phyloP scores from a whole-genome alignment of 2,329 filamentous ascomycete species.

The Fusarium succisae region DNA sequence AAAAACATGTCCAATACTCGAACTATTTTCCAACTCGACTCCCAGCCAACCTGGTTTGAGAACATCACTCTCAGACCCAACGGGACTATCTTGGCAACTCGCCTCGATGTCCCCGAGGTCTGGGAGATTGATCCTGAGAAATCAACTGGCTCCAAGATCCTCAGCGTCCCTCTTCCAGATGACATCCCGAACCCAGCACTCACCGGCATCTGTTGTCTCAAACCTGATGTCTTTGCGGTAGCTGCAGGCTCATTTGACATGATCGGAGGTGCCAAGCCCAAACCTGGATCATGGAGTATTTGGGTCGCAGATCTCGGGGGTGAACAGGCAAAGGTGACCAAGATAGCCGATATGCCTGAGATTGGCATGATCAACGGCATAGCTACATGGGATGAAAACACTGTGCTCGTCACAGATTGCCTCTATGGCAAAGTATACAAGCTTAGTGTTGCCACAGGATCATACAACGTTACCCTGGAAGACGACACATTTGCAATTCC shows the following conservation, averaged over 20 bases:
- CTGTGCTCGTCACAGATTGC: conserved; percentile 29
- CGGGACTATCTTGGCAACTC: conserved; percentile 28
- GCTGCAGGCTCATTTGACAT: conserved; percentile 29
- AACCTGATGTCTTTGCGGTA: conserved; percentile 30
- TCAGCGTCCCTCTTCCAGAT: conserved; percentile 7
- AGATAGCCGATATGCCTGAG: conserved; percentile 4
- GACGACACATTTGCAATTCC: conserved; percentile 29
- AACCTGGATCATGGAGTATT: conserved; percentile 21
- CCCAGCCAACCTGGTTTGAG: conserved; percentile 37
- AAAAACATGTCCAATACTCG: conserved; percentile 2
- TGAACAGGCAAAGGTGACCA: conserved; percentile 4
- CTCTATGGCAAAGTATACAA: conserved; percentile 32
- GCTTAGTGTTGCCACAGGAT: conserved; percentile 14
- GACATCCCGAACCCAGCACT: conserved; percentile 13
- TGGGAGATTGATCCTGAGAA: conserved; percentile 28
- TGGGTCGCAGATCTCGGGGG: conserved; percentile 32
- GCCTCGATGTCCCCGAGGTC: conserved; percentile 33
- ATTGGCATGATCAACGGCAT: conserved; percentile 35
- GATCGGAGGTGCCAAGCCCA: conserved; percentile 3
- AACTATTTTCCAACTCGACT: conserved; percentile 31
- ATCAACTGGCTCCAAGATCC: conserved; percentile 13
- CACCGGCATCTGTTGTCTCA: conserved; percentile 31
- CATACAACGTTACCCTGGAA: conserved; percentile 19
- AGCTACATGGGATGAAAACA: conserved; percentile 31
- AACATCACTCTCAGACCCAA: conserved; percentile 55